Conservation (phyloP, 192 early-diverging fungal species). For the Chytriomyces sp. region DNA sequence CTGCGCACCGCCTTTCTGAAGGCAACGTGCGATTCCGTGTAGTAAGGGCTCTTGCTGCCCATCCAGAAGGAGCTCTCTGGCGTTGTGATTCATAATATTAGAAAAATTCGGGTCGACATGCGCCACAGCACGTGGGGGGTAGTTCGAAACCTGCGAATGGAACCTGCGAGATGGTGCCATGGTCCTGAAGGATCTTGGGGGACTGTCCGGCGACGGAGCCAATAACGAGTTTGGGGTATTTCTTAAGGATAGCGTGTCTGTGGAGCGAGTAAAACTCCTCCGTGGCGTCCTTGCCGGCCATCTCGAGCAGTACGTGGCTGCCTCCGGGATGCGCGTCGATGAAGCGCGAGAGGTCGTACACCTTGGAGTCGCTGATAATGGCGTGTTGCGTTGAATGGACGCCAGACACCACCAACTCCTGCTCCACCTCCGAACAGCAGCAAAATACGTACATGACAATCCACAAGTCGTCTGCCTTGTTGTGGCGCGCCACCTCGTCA, state of each 20-base stretch:
- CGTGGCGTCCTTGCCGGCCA: constrained; percentile 49
- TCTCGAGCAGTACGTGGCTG: constrained; percentile 38
- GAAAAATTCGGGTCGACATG: neutral
- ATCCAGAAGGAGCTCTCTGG: constrained; percentile 39
- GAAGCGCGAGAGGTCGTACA: constrained; percentile 39
- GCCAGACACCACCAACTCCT: constrained; percentile 41
- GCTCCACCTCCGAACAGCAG: constrained; percentile 42
- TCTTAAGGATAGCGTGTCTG: constrained; percentile 8
- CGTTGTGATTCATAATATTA: constrained; percentile 30
- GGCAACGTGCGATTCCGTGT: constrained; percentile 45
- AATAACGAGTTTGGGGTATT: constrained; percentile 19
- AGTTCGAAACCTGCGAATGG: constrained; percentile 6
- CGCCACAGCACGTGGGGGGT: neutral
- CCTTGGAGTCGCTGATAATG: constrained; percentile 28
- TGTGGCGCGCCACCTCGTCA: constrained; percentile 51
- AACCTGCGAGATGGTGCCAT: constrained; percentile 29
- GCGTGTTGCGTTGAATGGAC: no score
- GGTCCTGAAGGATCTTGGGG: constrained; percentile 37
- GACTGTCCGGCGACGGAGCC: constrained; percentile 42
- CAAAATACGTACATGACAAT: constrained; percentile 43
- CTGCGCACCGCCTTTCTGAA: constrained; percentile 44
- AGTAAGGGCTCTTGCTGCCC: constrained; percentile 45
- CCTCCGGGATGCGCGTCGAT: constrained; percentile 46
- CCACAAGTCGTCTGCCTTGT: constrained; percentile 40
- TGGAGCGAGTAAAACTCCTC: constrained; percentile 23